These are phyloP conservation scores for Talaromyces adpressus DNA, from an alignment of 495 filamentous ascomycete genomes.

Conservation along the genomic window DNA sequence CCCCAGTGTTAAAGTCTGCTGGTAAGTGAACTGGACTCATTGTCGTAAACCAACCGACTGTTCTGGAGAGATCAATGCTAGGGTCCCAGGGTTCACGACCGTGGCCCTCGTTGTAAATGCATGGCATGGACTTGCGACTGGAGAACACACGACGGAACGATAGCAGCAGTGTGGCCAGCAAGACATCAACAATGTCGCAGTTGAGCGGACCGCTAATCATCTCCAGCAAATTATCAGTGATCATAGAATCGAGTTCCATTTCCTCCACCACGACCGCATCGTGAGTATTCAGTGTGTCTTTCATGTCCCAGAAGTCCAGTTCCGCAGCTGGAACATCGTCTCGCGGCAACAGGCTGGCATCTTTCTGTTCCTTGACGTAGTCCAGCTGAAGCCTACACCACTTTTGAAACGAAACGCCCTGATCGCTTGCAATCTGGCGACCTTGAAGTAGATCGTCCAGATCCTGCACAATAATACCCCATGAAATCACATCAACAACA, in stretches of 20 bases:
- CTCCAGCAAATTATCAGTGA: slow-evolving; percentile 21
- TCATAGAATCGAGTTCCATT: slow-evolving; percentile 22
- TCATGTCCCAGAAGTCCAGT: slow-evolving; percentile 36
- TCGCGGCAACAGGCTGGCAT: slow-evolving; percentile 13
- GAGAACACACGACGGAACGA: slow-evolving; percentile 29
- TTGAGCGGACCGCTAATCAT: slow-evolving; percentile 20
- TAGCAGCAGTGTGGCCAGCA: slow-evolving; percentile 30
- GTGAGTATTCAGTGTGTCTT: slow-evolving; percentile 24
- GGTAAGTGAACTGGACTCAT: slow-evolving; percentile 26
- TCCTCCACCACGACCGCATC: slow-evolving; percentile 19
- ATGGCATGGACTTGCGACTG: slow-evolving; percentile 39
- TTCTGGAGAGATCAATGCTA: slow-evolving; percentile 34
- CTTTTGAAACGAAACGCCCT: slow-evolving; percentile 16
- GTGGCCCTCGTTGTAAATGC: slow-evolving; percentile 39
- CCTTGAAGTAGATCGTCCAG: slow-evolving; percentile 44
- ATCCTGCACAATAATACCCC: slow-evolving; percentile 51
- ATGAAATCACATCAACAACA: slow-evolving; percentile 53
- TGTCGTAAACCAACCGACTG: slow-evolving; percentile 47
- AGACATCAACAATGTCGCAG: slow-evolving; percentile 31
- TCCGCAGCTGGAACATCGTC: slow-evolving; percentile 15
- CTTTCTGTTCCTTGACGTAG: slow-evolving; percentile 21
- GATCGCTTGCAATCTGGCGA: slow-evolving; percentile 1
- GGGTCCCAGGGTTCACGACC: slow-evolving; percentile 34
- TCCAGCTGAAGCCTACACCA: slow-evolving; percentile 24
- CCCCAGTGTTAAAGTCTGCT: background rate